Evolutionary conservation across 1,284 basidiomycete species (phyloP).

Genomic region (Pterulicium gracile): DNA sequence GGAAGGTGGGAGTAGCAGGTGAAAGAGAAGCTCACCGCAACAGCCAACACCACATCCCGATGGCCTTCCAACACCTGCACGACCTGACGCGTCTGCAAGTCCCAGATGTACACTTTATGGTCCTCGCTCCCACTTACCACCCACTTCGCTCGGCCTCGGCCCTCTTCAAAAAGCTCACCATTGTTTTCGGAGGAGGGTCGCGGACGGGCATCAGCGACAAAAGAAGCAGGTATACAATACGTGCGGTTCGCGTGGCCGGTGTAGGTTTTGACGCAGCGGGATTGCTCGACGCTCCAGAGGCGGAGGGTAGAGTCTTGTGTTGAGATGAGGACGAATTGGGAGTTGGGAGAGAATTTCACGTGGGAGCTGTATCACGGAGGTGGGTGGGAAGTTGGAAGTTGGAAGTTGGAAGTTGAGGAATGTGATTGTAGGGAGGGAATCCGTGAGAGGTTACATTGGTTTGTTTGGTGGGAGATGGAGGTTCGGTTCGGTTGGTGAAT

Average conservation of each 20-base stretch:
- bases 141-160: conserved; percentile 39
- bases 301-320: conserved; percentile 91
- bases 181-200: no score
- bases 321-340: conserved; percentile 77
- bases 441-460: no score
- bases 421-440: no score
- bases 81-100: conserved; percentile 76
- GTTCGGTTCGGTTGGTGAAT: no score
- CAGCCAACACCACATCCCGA: conserved; percentile 62
- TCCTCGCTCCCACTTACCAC: conserved; percentile 90
- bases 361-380: no score
- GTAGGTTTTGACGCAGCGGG: conserved; percentile 89
- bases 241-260: conserved; percentile 75
- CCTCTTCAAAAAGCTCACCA: no score
- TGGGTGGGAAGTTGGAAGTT: no score
- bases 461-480: no score
- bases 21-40: conserved; percentile 45
- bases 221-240: conserved; percentile 60
- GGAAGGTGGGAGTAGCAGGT: conserved; percentile 4
- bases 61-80: conserved; percentile 72
- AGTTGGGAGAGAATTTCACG: conserved; percentile 87
- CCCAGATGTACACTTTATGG: conserved; percentile 81
- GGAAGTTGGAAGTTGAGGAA: no score
- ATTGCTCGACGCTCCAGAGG: conserved; percentile 91
- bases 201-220: conserved; percentile 37